Conservation (phyloP, 306 rosid genomes). For the Dalbergia cochinchinensis region DNA sequence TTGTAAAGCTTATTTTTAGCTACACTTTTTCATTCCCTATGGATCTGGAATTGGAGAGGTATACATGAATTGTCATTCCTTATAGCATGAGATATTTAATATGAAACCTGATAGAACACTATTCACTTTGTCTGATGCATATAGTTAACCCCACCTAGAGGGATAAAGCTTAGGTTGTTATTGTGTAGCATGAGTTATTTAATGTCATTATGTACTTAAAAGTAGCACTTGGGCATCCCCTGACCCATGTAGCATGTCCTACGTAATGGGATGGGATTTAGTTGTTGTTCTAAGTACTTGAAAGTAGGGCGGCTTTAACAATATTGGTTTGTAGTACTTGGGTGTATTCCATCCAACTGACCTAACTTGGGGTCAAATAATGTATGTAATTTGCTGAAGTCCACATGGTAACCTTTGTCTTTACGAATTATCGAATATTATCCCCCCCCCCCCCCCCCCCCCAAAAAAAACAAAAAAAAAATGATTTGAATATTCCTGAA, state of each 20-base stretch:
- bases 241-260: too few relatives aligned
- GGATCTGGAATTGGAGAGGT: background rate
- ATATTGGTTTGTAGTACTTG: background rate
- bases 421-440: constrained; percentile 10
- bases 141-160: too few relatives aligned
- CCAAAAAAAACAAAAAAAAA: too few relatives aligned
- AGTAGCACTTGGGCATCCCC: too few relatives aligned
- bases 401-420: background rate
- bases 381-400: constrained; percentile 17
- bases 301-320: background rate
- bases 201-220: background rate
- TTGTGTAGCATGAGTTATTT: too few relatives aligned
- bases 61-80: background rate
- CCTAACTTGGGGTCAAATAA: background rate
- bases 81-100: background rate
- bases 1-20: background rate
- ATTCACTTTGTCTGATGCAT: too few relatives aligned
- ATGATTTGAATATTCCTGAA: too few relatives aligned
- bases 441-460: too few relatives aligned
- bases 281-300: background rate
- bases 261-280: too few relatives aligned
- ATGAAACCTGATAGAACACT: too few relatives aligned
- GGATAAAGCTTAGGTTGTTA: too few relatives aligned
- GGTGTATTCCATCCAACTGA: background rate
- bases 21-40: background rate